Conservation (phyloP, 2,329 filamentous ascomycete species). For the Apiospora marii region DNA sequence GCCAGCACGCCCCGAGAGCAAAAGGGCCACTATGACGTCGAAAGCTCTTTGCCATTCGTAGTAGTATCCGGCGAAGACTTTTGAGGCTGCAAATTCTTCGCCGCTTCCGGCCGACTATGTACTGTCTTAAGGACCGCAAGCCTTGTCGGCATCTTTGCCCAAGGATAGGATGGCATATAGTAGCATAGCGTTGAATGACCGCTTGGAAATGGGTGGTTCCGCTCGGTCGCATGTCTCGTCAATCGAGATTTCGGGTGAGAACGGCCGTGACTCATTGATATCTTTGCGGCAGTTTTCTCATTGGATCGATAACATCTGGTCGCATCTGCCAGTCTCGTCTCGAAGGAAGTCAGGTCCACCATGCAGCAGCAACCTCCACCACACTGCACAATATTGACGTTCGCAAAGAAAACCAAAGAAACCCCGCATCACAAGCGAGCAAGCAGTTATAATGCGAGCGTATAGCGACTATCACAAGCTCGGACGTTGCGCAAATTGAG, state of each 20-base stretch:
- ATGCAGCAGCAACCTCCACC: neutral
- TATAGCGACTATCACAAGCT: neutral
- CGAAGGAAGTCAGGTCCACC: slow-evolving; percentile 4
- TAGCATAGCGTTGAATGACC: neutral
- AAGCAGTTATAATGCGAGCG: neutral
- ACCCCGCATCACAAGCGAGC: neutral
- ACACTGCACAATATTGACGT: neutral
- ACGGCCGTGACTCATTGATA: neutral
- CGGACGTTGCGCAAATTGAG: neutral
- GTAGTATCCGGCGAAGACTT: neutral
- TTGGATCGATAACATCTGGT: slow-evolving; percentile 10
- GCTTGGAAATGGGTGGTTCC: neutral
- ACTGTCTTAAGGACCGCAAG: neutral
- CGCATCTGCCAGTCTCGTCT: slow-evolving; percentile 7
- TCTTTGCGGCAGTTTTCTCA: slow-evolving; percentile 20
- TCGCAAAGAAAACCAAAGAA: neutral
- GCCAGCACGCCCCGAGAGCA: neutral
- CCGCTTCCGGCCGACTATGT: neutral
- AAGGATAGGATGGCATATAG: neutral
- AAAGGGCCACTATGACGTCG: slow-evolving; percentile 13
- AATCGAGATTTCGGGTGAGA: neutral
- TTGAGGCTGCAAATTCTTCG: neutral
- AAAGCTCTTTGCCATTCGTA: neutral
- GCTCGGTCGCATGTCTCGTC: neutral
- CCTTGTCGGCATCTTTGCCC: neutral